These are phyloP conservation scores for Aspergillus ibericus DNA, from an alignment of 2,329 filamentous ascomycete genomes.

Conservation along the genomic window DNA sequence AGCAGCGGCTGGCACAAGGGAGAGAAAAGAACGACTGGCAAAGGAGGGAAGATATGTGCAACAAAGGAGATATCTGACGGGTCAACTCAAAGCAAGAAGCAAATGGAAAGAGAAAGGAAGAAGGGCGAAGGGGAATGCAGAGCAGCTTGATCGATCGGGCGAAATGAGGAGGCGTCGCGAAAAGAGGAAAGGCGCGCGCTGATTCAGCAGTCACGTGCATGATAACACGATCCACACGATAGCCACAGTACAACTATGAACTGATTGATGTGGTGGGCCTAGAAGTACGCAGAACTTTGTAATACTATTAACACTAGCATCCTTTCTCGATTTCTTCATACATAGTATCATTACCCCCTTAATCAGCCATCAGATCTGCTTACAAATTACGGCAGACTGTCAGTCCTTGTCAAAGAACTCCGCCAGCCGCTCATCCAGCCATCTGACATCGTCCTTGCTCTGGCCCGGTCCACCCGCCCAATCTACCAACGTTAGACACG, in stretches of 20 bases:
- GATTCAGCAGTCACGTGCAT: conserved; percentile 13
- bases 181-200: conserved; percentile 11
- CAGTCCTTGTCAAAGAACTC: conserved; percentile 48
- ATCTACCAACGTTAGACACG: conserved; percentile 33
- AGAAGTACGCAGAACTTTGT: too few species aligned
- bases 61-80: neutral
- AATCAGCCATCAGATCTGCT: too few species aligned
- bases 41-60: neutral
- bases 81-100: neutral
- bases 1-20: conserved; percentile 2
- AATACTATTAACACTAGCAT: too few species aligned
- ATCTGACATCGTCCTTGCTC: conserved; percentile 69
- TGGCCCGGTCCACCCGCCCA: conserved; percentile 70
- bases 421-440: conserved; percentile 65
- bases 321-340: too few species aligned
- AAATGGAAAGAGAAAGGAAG: conserved; percentile 10
- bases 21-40: conserved; percentile 5
- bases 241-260: too few species aligned
- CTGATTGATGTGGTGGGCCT: too few species aligned
- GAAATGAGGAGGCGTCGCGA: conserved; percentile 3
- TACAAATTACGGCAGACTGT: neutral
- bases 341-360: neutral
- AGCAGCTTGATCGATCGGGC: conserved; percentile 1
- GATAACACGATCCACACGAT: too few species aligned
- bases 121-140: conserved; percentile 8